Evolutionary conservation across 2,329 filamentous ascomycete species (phyloP), one percentile per base, ranked within the genome.

Genomic region (Rhexocercosporidium sp.): DNA sequence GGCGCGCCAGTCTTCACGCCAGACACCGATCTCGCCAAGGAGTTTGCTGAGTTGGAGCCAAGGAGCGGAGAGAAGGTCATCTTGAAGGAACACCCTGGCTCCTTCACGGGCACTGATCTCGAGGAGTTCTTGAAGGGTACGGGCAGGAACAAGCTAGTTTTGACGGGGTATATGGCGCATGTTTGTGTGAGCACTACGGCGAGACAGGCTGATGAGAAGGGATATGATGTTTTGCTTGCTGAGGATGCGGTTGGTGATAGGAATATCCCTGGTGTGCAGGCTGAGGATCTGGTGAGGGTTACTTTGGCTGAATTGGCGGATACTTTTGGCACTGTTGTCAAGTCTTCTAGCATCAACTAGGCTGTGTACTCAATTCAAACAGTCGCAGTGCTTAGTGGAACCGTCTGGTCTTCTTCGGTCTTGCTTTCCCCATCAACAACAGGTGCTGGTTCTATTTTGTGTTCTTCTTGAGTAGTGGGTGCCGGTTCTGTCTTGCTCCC

Each of bases 1-100:
- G 88, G 86, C 2, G 86, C 89, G 0, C 89, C 89, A 0, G 81
- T 92, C 3, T 92, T 92, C 77, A 92, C 89, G 0, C 86, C 87
- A 0, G 81, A 80, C 3, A 91, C 88, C 0, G 74, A 81, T 4
- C 79, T 92, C 5, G 88, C 86, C 0, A 79, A 86, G 44, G 86
- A 88, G 68, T 90, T 91, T 69, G 79, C 83, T 0, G 88, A 90
- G 71, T 77, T 92, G 47, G 82, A 79, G 31, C 84, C 89, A 0
- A 75, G 79, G 68, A 16, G 14, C 74, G 83, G 66, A 9, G 90
- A 92, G 77, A 85, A 85, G 73, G 76, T 87, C 1, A 79, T 92
- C 22, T 73, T 75, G 54, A 92, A 92, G 79, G 77, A 83, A 20
- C 81, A 83, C 41, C 87, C 89, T 0, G 85, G 84, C 14, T 82